phyloP scores from a whole-genome alignment of 2,329 filamentous ascomycete genomes.

The Colletotrichum tofieldiae region DNA sequence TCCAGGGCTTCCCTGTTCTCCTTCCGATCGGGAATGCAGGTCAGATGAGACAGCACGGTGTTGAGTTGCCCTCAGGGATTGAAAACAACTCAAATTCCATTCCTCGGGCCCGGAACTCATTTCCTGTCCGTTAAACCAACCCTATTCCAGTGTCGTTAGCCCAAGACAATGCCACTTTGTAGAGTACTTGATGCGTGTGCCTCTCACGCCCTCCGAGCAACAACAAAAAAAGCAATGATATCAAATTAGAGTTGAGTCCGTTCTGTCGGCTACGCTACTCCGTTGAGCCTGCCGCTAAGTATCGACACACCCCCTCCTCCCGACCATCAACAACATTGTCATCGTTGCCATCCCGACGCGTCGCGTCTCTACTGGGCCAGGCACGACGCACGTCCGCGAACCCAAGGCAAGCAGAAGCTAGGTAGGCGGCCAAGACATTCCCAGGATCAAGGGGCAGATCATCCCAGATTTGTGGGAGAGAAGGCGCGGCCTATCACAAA shows the following conservation, averaged over 20 bases:
- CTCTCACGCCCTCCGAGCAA: slow-evolving; percentile 4
- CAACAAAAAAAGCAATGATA: slow-evolving; percentile 21
- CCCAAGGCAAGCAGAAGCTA: slow-evolving; percentile 14
- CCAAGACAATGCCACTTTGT: not conserved
- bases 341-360: slow-evolving; percentile 22
- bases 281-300: slow-evolving; percentile 10
- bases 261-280: slow-evolving; percentile 24
- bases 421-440: slow-evolving; percentile 25
- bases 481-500: not conserved
- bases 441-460: slow-evolving; percentile 28
- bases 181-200: not conserved
- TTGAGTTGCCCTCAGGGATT: slow-evolving; percentile 40
- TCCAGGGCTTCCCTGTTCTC: slow-evolving; percentile 12
- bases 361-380: slow-evolving; percentile 34
- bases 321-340: slow-evolving; percentile 36
- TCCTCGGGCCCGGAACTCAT: slow-evolving; percentile 17
- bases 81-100: slow-evolving; percentile 39
- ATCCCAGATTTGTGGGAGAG: slow-evolving; percentile 24
- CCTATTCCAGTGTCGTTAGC: slow-evolving; percentile 5
- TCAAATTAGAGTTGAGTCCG: slow-evolving; percentile 36
- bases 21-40: slow-evolving; percentile 34
- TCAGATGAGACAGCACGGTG: slow-evolving; percentile 37
- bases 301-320: slow-evolving; percentile 3
- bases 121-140: slow-evolving; percentile 7
- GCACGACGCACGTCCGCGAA: slow-evolving; percentile 25